These are phyloP conservation scores for Sicyos edulis DNA, from an alignment of 306 rosid genomes.

Conservation along the genomic window DNA sequence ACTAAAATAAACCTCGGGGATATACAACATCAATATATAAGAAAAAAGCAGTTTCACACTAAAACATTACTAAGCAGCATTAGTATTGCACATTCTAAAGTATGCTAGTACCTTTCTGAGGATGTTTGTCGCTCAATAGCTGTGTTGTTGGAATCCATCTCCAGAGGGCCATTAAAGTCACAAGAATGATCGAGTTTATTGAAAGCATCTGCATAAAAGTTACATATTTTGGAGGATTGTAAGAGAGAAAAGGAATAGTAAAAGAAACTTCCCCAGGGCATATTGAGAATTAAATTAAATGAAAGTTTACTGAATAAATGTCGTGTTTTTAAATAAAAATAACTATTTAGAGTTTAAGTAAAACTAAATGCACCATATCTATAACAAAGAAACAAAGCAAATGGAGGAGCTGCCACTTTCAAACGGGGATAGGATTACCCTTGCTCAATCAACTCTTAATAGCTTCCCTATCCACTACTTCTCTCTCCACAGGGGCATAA, in stretches of 20 bases:
- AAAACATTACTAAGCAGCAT: constrained; percentile 6
- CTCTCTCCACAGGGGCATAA: too few relatives aligned
- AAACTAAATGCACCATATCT: neutral
- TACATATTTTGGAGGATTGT: neutral
- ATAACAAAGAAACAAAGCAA: neutral
- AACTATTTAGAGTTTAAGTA: constrained; percentile 9
- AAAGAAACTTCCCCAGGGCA: constrained; percentile 12
- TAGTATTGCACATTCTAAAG: neutral
- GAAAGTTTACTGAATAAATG: neutral
- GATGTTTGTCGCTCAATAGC: neutral
- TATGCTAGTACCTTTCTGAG: constrained; percentile 7
- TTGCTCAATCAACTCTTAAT: too few relatives aligned
- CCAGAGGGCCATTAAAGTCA: neutral
- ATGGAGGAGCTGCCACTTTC: neutral
- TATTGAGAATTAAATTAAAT: neutral
- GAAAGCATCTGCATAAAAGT: neutral
- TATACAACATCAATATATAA: constrained; percentile 20
- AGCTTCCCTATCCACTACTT: too few relatives aligned
- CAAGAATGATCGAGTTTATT: constrained; percentile 2
- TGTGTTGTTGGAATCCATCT: neutral
- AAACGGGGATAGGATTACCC: neutral
- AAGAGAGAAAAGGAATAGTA: neutral
- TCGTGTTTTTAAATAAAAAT: neutral
- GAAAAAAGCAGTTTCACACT: constrained; percentile 21
- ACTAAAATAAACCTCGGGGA: constrained; percentile 24